These are phyloP conservation scores for Crithidia thermophila DNA, from an alignment of 208 protist genomes.

Conservation along the genomic window DNA sequence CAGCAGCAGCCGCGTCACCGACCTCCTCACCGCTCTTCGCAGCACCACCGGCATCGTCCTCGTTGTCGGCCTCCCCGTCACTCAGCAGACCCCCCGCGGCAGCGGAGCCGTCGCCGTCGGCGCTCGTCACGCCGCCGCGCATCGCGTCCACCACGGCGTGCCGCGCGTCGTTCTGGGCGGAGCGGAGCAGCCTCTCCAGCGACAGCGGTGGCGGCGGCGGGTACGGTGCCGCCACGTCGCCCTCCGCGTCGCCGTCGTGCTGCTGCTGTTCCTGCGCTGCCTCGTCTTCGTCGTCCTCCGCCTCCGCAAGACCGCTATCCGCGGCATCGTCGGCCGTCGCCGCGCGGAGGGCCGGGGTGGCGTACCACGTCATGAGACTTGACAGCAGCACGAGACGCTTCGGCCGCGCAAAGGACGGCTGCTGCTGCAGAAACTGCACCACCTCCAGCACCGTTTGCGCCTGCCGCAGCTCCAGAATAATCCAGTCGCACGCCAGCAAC, in stretches of 20 bases:
- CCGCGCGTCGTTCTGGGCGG: slow-evolving; percentile 20
- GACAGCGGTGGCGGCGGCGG: slow-evolving; percentile 38
- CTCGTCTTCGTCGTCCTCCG: slow-evolving; percentile 32
- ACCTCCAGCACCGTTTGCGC: slow-evolving; percentile 86
- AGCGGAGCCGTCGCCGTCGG: slow-evolving; percentile 23
- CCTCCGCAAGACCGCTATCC: slow-evolving; percentile 3
- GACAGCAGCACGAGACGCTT: slow-evolving; percentile 91
- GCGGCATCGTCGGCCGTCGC: slow-evolving; percentile 7
- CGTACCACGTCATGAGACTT: slow-evolving; percentile 90
- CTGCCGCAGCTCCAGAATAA: slow-evolving; percentile 82
- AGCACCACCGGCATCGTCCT: slow-evolving; percentile 4
- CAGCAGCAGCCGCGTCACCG: slow-evolving; percentile 6
- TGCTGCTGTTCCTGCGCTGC: not conserved
- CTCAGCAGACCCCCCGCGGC: slow-evolving; percentile 16
- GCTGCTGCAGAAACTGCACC: slow-evolving; percentile 63
- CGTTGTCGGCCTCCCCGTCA: slow-evolving; percentile 35
- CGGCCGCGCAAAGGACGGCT: slow-evolving; percentile 55
- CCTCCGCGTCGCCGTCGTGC: slow-evolving; percentile 20
- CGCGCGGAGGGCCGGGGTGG: slow-evolving; percentile 67
- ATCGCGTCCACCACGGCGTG: slow-evolving; percentile 31
- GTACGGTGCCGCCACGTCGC: slow-evolving; percentile 40
- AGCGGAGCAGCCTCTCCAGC: slow-evolving; percentile 14
- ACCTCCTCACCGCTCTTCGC: slow-evolving; percentile 21
- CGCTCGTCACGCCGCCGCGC: slow-evolving; percentile 16
- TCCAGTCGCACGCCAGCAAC: slow-evolving; percentile 70